These are phyloP conservation scores for Phycomyces nitens DNA, from an alignment of 192 early-diverging fungal species.

Conservation along the genomic window DNA sequence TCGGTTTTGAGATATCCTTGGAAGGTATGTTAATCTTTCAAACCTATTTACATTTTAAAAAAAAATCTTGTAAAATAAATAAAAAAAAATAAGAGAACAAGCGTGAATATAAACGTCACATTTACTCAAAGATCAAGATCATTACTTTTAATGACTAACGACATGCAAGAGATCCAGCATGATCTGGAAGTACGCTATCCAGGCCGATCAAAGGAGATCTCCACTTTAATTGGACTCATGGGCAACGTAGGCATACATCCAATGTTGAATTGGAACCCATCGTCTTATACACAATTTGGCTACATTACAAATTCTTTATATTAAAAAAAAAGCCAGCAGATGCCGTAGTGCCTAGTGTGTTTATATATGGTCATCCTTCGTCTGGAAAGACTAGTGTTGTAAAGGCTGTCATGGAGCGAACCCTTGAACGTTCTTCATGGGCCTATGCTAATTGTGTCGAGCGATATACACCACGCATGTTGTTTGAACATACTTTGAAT, in stretches of 20 bases:
- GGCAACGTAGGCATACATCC: constrained; percentile 27
- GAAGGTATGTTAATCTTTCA: too few species aligned
- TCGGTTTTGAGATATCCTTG: too few species aligned
- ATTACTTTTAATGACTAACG: too few species aligned
- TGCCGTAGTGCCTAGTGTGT: constrained; percentile 40
- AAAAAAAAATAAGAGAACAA: background rate
- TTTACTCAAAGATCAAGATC: too few species aligned
- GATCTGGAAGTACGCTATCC: constrained; percentile 34
- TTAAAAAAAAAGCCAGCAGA: constrained; percentile 15
- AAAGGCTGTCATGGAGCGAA: constrained; percentile 18
- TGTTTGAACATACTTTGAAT: constrained; percentile 77
- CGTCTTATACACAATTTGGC: too few species aligned
- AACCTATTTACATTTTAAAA: too few species aligned
- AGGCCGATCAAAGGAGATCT: constrained; percentile 41
- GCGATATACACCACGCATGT: constrained; percentile 66
- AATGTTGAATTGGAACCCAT: too few species aligned
- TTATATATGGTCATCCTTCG: constrained; percentile 48
- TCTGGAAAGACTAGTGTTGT: constrained; percentile 49
- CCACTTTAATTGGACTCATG: constrained; percentile 42
- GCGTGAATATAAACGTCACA: background rate
- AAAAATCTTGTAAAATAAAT: too few species aligned
- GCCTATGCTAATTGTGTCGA: constrained; percentile 74
- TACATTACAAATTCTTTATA: too few species aligned
- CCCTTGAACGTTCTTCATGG: constrained; percentile 27
- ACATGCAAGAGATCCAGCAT: background rate